These are phyloP conservation scores for Blastobotrys aristatus DNA, from an alignment of 1,139 yeast species.

Conservation along the genomic window DNA sequence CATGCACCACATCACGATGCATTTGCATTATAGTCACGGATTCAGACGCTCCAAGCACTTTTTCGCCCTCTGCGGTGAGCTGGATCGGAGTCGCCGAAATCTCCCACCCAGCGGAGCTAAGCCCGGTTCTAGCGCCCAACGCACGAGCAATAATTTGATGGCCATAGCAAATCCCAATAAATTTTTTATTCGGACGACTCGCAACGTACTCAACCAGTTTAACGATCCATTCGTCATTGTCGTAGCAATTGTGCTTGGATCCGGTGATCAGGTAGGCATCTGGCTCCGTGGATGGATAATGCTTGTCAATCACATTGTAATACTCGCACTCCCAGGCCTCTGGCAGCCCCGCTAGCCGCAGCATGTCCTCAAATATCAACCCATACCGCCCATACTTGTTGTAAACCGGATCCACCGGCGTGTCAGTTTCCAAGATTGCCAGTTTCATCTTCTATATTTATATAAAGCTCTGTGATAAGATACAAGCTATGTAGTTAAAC, in stretches of 20 bases:
- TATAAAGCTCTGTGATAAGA: background rate
- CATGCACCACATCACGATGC: conserved; percentile 66
- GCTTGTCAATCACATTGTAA: conserved; percentile 43
- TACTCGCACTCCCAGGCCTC: conserved; percentile 32
- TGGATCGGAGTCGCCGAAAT: conserved; percentile 53
- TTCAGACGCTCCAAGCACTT: conserved; percentile 18
- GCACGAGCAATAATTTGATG: conserved; percentile 72
- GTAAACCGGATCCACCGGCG: conserved; percentile 26
- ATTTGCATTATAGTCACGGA: conserved; percentile 50
- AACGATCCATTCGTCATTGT: conserved; percentile 50
- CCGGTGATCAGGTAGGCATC: conserved; percentile 59
- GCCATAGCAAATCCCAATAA: conserved; percentile 66
- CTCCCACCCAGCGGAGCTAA: conserved; percentile 69
- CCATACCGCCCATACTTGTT: conserved; percentile 35
- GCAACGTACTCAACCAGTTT: conserved; percentile 39
- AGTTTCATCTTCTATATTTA: conserved; percentile 16
- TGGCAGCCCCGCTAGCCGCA: conserved; percentile 29
- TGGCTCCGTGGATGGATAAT: conserved; percentile 38
- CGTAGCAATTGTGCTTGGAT: conserved; percentile 56
- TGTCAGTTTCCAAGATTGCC: conserved; percentile 33
- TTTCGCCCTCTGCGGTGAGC: conserved; percentile 39
- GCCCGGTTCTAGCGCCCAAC: conserved; percentile 54
- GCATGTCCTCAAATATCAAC: conserved; percentile 30
- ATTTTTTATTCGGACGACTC: conserved; percentile 12
- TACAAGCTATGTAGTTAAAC: background rate